Evolutionary conservation across 192 early-diverging fungal genomes (phyloP).

Genomic region (Mortierella antarctica): DNA sequence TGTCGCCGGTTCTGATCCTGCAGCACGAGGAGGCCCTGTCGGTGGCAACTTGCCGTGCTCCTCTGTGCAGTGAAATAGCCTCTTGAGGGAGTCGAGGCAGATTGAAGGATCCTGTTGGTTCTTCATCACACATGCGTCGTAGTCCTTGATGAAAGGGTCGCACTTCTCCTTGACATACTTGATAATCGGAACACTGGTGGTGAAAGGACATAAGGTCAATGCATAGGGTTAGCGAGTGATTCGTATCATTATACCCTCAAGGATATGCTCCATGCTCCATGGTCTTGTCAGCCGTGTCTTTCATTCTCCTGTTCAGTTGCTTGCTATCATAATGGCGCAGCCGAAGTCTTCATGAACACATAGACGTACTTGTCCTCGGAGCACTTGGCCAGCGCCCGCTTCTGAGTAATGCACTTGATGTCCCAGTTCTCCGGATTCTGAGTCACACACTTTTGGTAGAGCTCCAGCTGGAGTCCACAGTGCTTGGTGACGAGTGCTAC

Average conservation of each 20-base stretch:
- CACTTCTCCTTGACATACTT: conserved; percentile 69
- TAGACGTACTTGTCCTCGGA: conserved; percentile 66
- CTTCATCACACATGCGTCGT: conserved; percentile 62
- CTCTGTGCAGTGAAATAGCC: conserved; percentile 67
- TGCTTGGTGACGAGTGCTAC: conserved; percentile 66
- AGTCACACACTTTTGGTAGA: conserved; percentile 67
- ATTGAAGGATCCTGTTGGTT: conserved; percentile 61
- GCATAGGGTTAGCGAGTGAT: neutral
- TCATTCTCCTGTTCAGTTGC: no score
- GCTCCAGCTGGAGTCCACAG: conserved; percentile 64
- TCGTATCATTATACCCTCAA: no score
- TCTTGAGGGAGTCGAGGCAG: conserved; percentile 61
- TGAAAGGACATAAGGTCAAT: neutral
- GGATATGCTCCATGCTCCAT: no score
- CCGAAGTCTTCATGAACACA: neutral
- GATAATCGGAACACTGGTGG: conserved; percentile 63
- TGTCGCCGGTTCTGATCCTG: neutral
- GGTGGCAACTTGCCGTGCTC: conserved; percentile 52
- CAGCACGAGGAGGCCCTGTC: conserved; percentile 33
- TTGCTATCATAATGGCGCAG: neutral
- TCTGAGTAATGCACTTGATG: conserved; percentile 64
- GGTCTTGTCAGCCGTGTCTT: no score
- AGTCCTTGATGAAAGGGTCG: conserved; percentile 59
- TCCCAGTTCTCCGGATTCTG: conserved; percentile 66
- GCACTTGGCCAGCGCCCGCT: conserved; percentile 65